Evolutionary conservation across 2,329 filamentous ascomycete species (phyloP).

Genomic region (Elsinoe perseae): DNA sequence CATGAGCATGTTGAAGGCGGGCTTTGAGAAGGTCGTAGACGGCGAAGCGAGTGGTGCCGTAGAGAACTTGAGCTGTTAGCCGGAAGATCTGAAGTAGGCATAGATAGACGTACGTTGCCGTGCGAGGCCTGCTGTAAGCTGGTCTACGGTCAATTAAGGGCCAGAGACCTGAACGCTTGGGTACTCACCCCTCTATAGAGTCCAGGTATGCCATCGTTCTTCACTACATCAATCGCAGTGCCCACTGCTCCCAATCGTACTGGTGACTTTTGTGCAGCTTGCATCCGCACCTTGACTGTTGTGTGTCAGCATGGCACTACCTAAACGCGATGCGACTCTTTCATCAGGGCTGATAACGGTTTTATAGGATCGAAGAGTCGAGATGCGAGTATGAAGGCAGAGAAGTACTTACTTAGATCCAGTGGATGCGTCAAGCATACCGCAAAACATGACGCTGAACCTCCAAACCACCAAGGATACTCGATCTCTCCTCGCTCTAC

Average conservation of each 20-base stretch:
- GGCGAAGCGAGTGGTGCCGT: conserved; percentile 92
- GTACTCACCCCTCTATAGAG: conserved; percentile 70
- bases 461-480: conserved; percentile 76
- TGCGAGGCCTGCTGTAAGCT: conserved; percentile 15
- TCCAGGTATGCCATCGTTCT: conserved; percentile 65
- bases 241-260: conserved; percentile 69
- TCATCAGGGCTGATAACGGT: not conserved
- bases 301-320: not conserved
- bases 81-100: conserved; percentile 37
- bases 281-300: conserved; percentile 63
- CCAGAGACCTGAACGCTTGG: not conserved
- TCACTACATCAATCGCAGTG: conserved; percentile 76
- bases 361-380: not conserved
- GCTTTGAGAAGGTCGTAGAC: conserved; percentile 88
- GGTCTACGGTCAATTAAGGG: conserved; percentile 42
- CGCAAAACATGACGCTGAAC: conserved; percentile 85
- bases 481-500: conserved; percentile 26
- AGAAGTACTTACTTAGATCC: conserved; percentile 64
- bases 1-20: conserved; percentile 46
- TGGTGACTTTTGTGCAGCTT: conserved; percentile 69
- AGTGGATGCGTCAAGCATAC: conserved; percentile 88
- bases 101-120: conserved; percentile 2
- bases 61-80: conserved; percentile 71
- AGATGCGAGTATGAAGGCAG: not conserved
- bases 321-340: conserved; percentile 23